Conservation (phyloP, 805 yeast genomes). For the Isabelozyma heimii region DNA sequence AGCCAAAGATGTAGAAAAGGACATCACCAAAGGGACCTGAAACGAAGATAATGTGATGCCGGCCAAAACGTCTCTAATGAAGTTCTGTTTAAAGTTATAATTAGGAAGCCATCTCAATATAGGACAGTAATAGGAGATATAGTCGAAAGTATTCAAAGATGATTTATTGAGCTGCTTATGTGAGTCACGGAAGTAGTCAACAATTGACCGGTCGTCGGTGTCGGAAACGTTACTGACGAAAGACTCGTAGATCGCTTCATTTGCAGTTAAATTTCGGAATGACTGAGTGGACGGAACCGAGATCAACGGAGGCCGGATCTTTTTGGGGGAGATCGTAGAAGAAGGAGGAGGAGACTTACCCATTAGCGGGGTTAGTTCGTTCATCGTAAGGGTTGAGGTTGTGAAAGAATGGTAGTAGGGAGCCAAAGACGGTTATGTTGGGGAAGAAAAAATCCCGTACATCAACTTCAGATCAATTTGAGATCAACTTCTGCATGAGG, state of each 20-base stretch:
- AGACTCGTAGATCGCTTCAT: not conserved
- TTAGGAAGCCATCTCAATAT: conserved; percentile 29
- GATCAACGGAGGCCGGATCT: conserved; percentile 23
- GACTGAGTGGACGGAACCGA: conserved; percentile 27
- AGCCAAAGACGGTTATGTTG: not conserved
- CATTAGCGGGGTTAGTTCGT: not conserved
- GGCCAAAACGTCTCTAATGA: conserved; percentile 30
- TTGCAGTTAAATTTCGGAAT: conserved; percentile 10
- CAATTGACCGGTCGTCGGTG: conserved; percentile 6
- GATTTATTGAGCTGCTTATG: not conserved
- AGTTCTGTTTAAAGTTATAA: conserved; percentile 10
- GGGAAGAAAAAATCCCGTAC: too few relatives aligned
- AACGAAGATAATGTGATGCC: conserved; percentile 31
- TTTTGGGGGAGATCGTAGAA: not conserved
- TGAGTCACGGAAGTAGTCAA: conserved; percentile 1
- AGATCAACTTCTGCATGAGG: too few relatives aligned
- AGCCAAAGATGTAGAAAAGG: conserved; percentile 80
- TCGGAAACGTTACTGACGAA: conserved; percentile 1
- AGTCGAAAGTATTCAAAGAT: conserved; percentile 20
- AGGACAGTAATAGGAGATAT: conserved; percentile 30
- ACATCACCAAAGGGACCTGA: conserved; percentile 48
- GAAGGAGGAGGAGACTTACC: not conserved
- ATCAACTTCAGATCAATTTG: too few relatives aligned
- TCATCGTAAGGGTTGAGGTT: not conserved
- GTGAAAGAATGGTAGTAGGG: not conserved